A percentile compares a stretch with the other conserved stretches of the same genome.
phyloP scores from a whole-genome alignment of 768 basidiomycete species.

The Brasilioporus rufonigricans region DNA sequence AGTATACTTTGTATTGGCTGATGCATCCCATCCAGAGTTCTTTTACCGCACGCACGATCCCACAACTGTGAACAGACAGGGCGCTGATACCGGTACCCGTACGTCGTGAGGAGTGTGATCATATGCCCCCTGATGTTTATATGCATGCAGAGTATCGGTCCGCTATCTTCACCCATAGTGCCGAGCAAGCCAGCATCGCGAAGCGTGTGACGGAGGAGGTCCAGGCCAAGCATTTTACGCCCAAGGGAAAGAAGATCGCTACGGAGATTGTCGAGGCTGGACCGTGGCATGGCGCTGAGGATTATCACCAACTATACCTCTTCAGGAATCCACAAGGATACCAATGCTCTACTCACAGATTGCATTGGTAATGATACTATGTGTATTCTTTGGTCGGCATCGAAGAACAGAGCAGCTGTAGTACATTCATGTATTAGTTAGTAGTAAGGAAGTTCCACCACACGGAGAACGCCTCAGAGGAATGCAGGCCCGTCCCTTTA shows the following conservation, averaged over 20 bases:
- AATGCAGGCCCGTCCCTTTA: slow-evolving; percentile 53
- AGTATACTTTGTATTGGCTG: background rate
- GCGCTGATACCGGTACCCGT: slow-evolving; percentile 78
- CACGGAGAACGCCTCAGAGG: slow-evolving; percentile 50
- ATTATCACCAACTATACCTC: slow-evolving; percentile 81
- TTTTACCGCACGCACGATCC: slow-evolving; percentile 96
- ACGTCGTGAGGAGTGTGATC: slow-evolving; percentile 27
- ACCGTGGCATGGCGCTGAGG: slow-evolving; percentile 80
- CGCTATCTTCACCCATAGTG: slow-evolving; percentile 78
- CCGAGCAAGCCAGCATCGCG: slow-evolving; percentile 72
- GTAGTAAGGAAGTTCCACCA: slow-evolving; percentile 5
- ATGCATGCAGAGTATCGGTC: slow-evolving; percentile 78
- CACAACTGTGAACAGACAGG: slow-evolving; percentile 79
- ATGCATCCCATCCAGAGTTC: slow-evolving; percentile 61
- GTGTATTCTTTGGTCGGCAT: background rate
- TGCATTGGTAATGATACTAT: slow-evolving; percentile 64
- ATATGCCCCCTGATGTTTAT: background rate
- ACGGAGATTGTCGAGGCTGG: slow-evolving; percentile 72
- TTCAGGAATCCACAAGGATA: slow-evolving; percentile 83
- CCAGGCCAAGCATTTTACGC: slow-evolving; percentile 78
- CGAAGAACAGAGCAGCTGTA: background rate
- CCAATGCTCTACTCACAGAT: slow-evolving; percentile 84
- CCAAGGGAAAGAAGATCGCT: slow-evolving; percentile 69
- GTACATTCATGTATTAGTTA: background rate
- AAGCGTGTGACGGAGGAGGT: slow-evolving; percentile 78